Conservation (phyloP, 306 rosid genomes). For the Delonix regia region DNA sequence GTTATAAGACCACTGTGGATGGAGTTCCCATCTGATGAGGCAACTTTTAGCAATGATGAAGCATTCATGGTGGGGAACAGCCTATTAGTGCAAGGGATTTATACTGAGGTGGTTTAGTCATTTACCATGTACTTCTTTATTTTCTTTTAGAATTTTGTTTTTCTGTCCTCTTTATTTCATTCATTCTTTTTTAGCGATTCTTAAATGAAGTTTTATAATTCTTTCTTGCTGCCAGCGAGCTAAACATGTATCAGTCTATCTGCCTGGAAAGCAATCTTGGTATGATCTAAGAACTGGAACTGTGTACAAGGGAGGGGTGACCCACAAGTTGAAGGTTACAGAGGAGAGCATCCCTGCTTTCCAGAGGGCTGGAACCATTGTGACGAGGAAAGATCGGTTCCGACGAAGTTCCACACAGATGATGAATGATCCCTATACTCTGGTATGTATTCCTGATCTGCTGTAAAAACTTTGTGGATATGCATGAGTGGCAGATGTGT, state of each 20-base stretch:
- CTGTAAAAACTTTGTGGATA: slow-evolving; percentile 18
- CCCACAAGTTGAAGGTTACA: slow-evolving; percentile 68
- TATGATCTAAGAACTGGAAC: slow-evolving; percentile 78
- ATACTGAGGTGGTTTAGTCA: slow-evolving; percentile 69
- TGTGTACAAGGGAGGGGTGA: slow-evolving; percentile 72
- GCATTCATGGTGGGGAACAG: slow-evolving; percentile 95
- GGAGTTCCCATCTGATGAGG: slow-evolving; percentile 96
- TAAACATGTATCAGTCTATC: slow-evolving; percentile 74
- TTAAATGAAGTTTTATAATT: slow-evolving; percentile 15
- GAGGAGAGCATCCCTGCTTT: slow-evolving; percentile 90
- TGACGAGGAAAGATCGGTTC: slow-evolving; percentile 87
- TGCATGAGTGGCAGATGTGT: not conserved
- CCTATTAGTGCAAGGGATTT: slow-evolving; percentile 93
- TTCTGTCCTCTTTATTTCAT: not conserved
- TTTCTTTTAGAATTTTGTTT: slow-evolving; percentile 10
- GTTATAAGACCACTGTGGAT: slow-evolving; percentile 93
- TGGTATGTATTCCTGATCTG: slow-evolving; percentile 62
- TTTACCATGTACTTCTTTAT: slow-evolving; percentile 13
- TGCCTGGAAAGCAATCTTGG: slow-evolving; percentile 93
- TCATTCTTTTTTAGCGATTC: slow-evolving; percentile 25
- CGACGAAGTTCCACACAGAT: slow-evolving; percentile 96
- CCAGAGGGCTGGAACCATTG: slow-evolving; percentile 88
- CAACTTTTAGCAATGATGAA: slow-evolving; percentile 89
- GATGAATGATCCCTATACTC: slow-evolving; percentile 89
- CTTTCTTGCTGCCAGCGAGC: slow-evolving; percentile 56